Base-by-base conservation (phyloP, 169 alveolate species). In the Plasmodium blacklocki region DNA sequence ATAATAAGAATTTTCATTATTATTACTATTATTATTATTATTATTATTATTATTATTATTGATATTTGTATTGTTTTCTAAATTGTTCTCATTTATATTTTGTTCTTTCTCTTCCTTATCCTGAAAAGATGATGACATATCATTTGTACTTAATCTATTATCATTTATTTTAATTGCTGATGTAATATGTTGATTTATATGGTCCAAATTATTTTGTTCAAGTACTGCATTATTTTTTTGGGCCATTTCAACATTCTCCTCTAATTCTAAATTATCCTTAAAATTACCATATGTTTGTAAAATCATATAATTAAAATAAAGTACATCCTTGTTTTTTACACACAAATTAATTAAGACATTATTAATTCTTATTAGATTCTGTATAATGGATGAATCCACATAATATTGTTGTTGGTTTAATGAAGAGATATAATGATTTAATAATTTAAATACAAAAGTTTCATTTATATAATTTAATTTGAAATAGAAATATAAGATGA, bases 401-500 rank as follows among this genome's bases (percentile, higher is more conserved):
- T 2, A 47, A 64, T 86, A 45, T 47, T 59, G 62, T 21, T 72
- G 64, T 43, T 86, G 88, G 14, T 71, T 19, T 43, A 86, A 21
- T 50, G 75, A 26, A 52, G 21, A 11, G 7, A 58, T 60, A 11
- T 86, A 86, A 32, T 2, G 23, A 6, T 73, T 29, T 7, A 86
- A 15, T 9, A 86, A 26, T 23, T 72, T 71, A 19, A n/a, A 45
- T 52, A 86, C 47, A 47, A 86, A 86, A 0, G 39, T 47, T 59
- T 86, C 92, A 62, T 86, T 86, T 7, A 86, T 52, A 21, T 71
- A 86, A 50, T 67, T 50, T 32, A 86, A 43, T 52, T 86, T 70
- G 9, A 21, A 23, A 43, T 50, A 86, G 29, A 86, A 86, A 39
- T 86, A 63, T 14, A 86, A 73, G 18, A 86, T 52, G n/a, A 86